Conservation (phyloP, 129 eudicot species). For the Lactuca saligna region DNA sequence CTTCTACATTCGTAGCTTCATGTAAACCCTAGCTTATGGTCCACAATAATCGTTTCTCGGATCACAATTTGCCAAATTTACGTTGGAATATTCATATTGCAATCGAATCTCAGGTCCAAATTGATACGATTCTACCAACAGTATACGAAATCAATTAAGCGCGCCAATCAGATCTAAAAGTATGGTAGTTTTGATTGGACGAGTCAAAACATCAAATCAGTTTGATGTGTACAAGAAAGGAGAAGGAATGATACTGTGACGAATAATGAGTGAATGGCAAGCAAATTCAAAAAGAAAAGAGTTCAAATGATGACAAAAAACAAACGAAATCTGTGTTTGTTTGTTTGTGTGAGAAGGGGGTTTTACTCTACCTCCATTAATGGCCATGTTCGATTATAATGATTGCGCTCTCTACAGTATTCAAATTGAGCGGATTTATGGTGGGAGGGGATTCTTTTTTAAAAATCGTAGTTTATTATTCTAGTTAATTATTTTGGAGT, state of each 20-base stretch:
- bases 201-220: slow-evolving; percentile 24
- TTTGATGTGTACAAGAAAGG: slow-evolving; percentile 12
- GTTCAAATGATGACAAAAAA: slow-evolving; percentile 13
- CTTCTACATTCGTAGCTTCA: neutral
- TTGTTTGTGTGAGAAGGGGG: neutral
- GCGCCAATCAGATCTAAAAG: slow-evolving; percentile 9
- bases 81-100: slow-evolving; percentile 22
- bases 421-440: slow-evolving; percentile 3
- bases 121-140: slow-evolving; percentile 19
- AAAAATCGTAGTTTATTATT: neutral
- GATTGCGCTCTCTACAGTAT: slow-evolving; percentile 4
- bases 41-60: neutral
- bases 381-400: slow-evolving; percentile 2
- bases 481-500: too few relatives aligned
- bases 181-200: slow-evolving; percentile 13
- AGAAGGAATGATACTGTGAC: slow-evolving; percentile 19
- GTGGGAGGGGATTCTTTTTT: neutral
- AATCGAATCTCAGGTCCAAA: slow-evolving; percentile 22
- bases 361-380: slow-evolving; percentile 13
- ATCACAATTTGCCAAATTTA: neutral
- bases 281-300: slow-evolving; percentile 9
- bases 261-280: slow-evolving; percentile 22
- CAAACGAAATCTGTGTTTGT: slow-evolving; percentile 18
- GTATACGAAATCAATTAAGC: slow-evolving; percentile 10
- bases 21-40: slow-evolving; percentile 5